Percentiles rank a stretch among this genome's conserved stretches.
phyloP scores from a whole-genome alignment of 441 rosid species.

The Syzygium malaccense region DNA sequence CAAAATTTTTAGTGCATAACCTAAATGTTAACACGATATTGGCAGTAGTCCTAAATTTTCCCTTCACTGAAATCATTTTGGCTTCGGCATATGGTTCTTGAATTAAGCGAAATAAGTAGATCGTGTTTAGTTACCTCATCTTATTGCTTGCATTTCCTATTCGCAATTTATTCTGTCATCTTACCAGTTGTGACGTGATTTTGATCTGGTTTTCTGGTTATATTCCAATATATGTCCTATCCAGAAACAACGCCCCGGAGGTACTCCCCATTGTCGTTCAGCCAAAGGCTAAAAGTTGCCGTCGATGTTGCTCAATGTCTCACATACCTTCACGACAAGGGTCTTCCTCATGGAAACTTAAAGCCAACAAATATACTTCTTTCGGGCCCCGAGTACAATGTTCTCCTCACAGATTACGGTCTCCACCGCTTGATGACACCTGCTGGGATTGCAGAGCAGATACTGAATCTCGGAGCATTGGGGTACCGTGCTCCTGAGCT shows the following conservation, averaged over 20 bases:
- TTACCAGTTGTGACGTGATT: neutral
- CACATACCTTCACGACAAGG: constrained; percentile 73
- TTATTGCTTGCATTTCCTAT: neutral
- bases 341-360: constrained; percentile 79
- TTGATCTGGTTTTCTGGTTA: neutral
- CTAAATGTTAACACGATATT: neutral
- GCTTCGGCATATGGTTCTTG: neutral
- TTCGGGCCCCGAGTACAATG: constrained; percentile 39
- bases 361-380: constrained; percentile 84
- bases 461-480: constrained; percentile 81
- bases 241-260: constrained; percentile 94
- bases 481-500: constrained; percentile 93
- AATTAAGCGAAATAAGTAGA: neutral
- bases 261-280: constrained; percentile 62
- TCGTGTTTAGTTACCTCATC: neutral
- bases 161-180: neutral
- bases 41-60: neutral
- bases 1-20: neutral
- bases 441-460: constrained; percentile 79
- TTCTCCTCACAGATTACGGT: constrained; percentile 61
- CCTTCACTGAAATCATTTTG: neutral
- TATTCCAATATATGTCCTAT: constrained; percentile 4
- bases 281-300: constrained; percentile 73
- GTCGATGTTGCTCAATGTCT: constrained; percentile 73
- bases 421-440: constrained; percentile 87